Percentiles rank a stretch among this genome's conserved stretches.
Conservation (phyloP, 805 yeast genomes). For the Ogataea sp. region DNA sequence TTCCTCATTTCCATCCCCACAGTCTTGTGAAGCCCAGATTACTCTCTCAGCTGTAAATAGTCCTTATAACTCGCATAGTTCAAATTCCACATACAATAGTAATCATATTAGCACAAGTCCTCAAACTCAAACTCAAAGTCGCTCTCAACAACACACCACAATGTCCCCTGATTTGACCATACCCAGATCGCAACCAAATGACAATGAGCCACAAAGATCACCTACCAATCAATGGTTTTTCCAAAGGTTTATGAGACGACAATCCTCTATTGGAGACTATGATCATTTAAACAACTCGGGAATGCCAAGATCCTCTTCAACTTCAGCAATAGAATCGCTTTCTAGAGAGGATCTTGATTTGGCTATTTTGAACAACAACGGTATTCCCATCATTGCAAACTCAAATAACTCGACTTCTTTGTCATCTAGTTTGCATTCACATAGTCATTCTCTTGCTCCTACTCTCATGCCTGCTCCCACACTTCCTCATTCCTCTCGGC, state of each 20-base stretch:
- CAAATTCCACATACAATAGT: too few relatives aligned
- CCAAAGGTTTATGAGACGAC: background rate
- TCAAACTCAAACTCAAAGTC: too few relatives aligned
- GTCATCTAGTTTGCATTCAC: too few relatives aligned
- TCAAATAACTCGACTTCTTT: too few relatives aligned
- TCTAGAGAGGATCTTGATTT: background rate
- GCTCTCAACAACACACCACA: too few relatives aligned
- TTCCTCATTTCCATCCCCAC: background rate
- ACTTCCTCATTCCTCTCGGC: background rate
- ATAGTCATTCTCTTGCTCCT: background rate
- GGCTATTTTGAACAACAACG: background rate
- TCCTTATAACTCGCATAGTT: too few relatives aligned
- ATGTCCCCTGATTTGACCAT: background rate
- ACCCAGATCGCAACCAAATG: background rate
- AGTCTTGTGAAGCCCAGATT: too few relatives aligned
- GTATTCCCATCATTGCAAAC: constrained; percentile 1
- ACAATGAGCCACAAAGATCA: background rate
- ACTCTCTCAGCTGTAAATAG: background rate
- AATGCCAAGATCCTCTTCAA: background rate
- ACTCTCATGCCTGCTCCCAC: background rate
- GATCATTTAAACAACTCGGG: background rate
- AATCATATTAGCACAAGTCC: too few relatives aligned
- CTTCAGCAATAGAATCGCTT: background rate
- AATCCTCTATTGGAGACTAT: background rate
- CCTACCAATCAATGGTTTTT: background rate